Evolutionary conservation across 371 early-diverging fungal species (phyloP).

Genomic region (Rhizopus delemar): DNA sequence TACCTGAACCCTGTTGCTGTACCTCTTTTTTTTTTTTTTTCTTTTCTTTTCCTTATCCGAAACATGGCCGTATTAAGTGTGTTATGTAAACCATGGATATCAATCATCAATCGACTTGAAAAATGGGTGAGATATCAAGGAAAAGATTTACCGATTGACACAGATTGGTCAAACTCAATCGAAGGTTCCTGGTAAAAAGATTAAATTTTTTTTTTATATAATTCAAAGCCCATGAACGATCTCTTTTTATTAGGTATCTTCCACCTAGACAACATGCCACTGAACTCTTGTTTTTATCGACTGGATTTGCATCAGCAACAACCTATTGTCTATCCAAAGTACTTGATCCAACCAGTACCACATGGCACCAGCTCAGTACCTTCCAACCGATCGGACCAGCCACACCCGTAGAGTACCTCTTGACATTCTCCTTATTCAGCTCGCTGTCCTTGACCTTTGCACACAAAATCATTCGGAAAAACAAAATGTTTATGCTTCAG

Average conservation of each 20-base stretch:
- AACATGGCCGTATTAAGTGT: constrained; percentile 10
- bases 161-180: constrained; percentile 56
- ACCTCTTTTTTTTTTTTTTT: neutral
- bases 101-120: constrained; percentile 11
- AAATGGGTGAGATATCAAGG: constrained; percentile 14
- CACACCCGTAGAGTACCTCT: constrained; percentile 41
- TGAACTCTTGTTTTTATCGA: constrained; percentile 58
- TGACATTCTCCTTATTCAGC: constrained; percentile 39
- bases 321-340: constrained; percentile 46
- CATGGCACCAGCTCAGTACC: constrained; percentile 29
- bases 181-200: constrained; percentile 55
- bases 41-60: neutral
- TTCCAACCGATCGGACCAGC: constrained; percentile 40
- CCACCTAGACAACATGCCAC: constrained; percentile 60
- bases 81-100: constrained; percentile 4
- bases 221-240: neutral
- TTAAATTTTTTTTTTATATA: neutral
- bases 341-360: constrained; percentile 44
- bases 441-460: constrained; percentile 47
- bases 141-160: constrained; percentile 40
- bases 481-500: constrained; percentile 58
- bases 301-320: constrained; percentile 40
- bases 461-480: constrained; percentile 55
- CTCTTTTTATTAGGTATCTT: constrained; percentile 53
- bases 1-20: too few species aligned